Evolutionary conservation across 2,329 filamentous ascomycete species (phyloP), one percentile per base, ranked within the genome.

Genomic region (Colletotrichum falcatum): DNA sequence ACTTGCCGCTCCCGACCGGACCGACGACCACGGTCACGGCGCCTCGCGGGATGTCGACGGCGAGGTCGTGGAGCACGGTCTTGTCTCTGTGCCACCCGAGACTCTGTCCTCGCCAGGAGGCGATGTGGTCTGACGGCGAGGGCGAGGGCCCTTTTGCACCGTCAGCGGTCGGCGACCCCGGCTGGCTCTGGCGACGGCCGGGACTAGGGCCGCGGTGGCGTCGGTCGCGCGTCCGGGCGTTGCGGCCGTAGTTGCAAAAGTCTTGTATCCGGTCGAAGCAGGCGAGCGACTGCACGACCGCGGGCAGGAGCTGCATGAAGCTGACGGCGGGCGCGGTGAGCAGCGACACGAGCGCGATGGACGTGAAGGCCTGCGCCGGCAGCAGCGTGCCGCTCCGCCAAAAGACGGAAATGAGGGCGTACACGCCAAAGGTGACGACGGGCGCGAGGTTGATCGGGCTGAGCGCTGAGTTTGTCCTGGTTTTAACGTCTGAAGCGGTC

Each of bases 401-500:
- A 49, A 49, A 74, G 20, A 75, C 65, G 0, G 75, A 66, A 28
- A 78, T 77, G 28, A 78, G 61, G 1, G 72, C 73, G 35, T 78
- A 78, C 1, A 78, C 30, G 0, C 69, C 73, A 44, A 79, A 78
- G 1, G 76, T 77, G 3, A 72, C 71, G 1, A 76, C 60, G 9
- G 76, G 76, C 1, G 76, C 75, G 1, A 78, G 56, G 14, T 66
- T 74, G 33, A 71, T 65, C 3, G 73, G 73, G 1, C 66, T 65
- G 2, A 73, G 60, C 12, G 75, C 75, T 76, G n/a, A n/a, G 11
- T 28, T 33, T 5, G 39, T 42, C 39, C 23, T 3, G 4, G 20
- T 8, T 33, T 12, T 12, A 61, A 16, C 44, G 5, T 33, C 5
- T n/a, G 18, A 46, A 7, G 46, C n/a, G n/a, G n/a, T n/a, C n/a